Evolutionary conservation across 2,329 filamentous ascomycete genomes (phyloP).

Genomic region (Mycogone perniciosa): DNA sequence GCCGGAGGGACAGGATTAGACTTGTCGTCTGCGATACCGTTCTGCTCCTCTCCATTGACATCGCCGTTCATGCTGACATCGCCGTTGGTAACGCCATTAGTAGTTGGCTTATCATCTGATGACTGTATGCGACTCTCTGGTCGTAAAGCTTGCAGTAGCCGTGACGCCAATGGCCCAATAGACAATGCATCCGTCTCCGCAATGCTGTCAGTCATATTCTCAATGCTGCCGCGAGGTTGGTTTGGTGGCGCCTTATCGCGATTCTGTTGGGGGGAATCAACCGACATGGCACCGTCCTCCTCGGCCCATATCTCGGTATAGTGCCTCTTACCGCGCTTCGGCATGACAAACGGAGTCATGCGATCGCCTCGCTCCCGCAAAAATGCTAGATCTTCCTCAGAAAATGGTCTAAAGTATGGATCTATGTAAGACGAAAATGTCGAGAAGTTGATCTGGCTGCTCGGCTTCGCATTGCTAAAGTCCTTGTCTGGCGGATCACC

Average conservation of each 20-base stretch:
- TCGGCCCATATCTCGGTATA: slow-evolving; percentile 92
- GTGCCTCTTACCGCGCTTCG: slow-evolving; percentile 73
- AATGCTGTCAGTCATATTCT: slow-evolving; percentile 80
- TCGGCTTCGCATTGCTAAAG: slow-evolving; percentile 89
- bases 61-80: slow-evolving; percentile 52
- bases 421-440: slow-evolving; percentile 93
- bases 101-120: slow-evolving; percentile 51
- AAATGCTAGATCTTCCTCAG: slow-evolving; percentile 91
- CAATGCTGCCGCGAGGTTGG: slow-evolving; percentile 76
- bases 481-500: slow-evolving; percentile 89
- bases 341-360: slow-evolving; percentile 75
- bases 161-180: slow-evolving; percentile 75
- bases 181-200: slow-evolving; percentile 86
- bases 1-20: slow-evolving; percentile 54
- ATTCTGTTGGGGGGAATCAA: slow-evolving; percentile 58
- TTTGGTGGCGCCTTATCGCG: slow-evolving; percentile 68
- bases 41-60: slow-evolving; percentile 30
- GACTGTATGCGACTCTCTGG: slow-evolving; percentile 59
- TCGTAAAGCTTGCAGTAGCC: slow-evolving; percentile 73
- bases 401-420: slow-evolving; percentile 81
- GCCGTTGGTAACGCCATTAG: slow-evolving; percentile 46
- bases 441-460: slow-evolving; percentile 86
- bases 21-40: slow-evolving; percentile 32
- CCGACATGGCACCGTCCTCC: slow-evolving; percentile 74
- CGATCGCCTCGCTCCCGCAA: slow-evolving; percentile 85